phyloP scores from a whole-genome alignment of 108 stramenopile genomes.

The Conticribra guillardii region DNA sequence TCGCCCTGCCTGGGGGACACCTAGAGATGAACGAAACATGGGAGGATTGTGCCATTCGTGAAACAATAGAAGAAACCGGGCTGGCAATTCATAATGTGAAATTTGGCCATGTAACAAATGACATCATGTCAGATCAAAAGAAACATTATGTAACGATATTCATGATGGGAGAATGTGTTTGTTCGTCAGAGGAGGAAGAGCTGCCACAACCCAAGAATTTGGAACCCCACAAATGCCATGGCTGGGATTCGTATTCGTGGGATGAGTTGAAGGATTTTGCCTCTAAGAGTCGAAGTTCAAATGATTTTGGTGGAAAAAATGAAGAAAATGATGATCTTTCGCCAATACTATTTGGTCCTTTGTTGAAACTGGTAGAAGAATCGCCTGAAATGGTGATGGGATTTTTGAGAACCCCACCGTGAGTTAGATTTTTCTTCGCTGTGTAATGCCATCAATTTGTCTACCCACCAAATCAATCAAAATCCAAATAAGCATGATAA shows the following conservation, averaged over 20 bases:
- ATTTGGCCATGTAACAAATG: slow-evolving; percentile 86
- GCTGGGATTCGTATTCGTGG: slow-evolving; percentile 86
- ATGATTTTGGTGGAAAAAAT: neutral
- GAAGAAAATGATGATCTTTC: slow-evolving; percentile 1
- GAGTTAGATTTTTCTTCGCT: too few relatives aligned
- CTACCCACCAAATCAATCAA: too few relatives aligned
- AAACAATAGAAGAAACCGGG: slow-evolving; percentile 85
- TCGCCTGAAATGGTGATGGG: slow-evolving; percentile 48
- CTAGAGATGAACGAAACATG: slow-evolving; percentile 88
- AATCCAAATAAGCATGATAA: too few relatives aligned
- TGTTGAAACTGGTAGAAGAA: slow-evolving; percentile 65
- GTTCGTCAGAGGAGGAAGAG: neutral
- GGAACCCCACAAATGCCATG: slow-evolving; percentile 90
- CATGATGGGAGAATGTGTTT: slow-evolving; percentile 66
- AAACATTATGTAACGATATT: slow-evolving; percentile 92
- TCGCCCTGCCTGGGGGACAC: slow-evolving; percentile 87
- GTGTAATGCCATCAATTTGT: too few relatives aligned
- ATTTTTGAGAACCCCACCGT: slow-evolving; percentile 45
- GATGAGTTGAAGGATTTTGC: slow-evolving; percentile 55
- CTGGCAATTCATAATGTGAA: slow-evolving; percentile 52
- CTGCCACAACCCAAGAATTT: slow-evolving; percentile 57
- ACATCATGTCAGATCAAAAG: slow-evolving; percentile 66
- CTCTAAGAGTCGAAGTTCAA: slow-evolving; percentile 3
- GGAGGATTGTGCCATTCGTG: slow-evolving; percentile 86
- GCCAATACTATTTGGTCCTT: slow-evolving; percentile 75